phyloP scores from a whole-genome alignment of 1,284 basidiomycete species.

The Sporisorium scitamineum region DNA sequence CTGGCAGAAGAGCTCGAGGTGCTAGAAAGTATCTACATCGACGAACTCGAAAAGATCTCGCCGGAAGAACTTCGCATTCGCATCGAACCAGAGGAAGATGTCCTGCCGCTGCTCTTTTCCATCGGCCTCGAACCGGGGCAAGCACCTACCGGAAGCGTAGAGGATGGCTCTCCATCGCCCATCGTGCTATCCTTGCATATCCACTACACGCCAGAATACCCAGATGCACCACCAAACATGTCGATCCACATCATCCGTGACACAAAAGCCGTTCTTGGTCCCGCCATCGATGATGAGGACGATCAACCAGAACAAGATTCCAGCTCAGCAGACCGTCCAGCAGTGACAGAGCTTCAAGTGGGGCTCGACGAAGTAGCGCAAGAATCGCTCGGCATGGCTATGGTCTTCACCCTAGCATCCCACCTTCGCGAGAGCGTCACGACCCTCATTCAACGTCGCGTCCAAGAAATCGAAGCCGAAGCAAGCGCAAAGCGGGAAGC shows the following conservation, averaged over 20 bases:
- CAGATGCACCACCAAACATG: constrained; percentile 81
- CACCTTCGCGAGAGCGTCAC: constrained; percentile 85
- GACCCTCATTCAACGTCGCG: constrained; percentile 72
- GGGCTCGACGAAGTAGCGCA: constrained; percentile 79
- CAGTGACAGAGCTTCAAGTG: constrained; percentile 46
- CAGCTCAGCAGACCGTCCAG: constrained; percentile 10
- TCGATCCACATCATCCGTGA: constrained; percentile 76
- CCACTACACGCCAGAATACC: constrained; percentile 78
- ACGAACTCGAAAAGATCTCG: constrained; percentile 90
- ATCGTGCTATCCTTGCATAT: constrained; percentile 82
- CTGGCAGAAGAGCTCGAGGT: constrained; percentile 89
- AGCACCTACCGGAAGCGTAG: constrained; percentile 47
- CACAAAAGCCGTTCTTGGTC: constrained; percentile 45
- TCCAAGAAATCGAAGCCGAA: constrained; percentile 73
- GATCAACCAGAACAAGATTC: constrained; percentile 8
- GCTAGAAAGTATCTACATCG: constrained; percentile 93
- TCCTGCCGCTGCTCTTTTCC: constrained; percentile 71
- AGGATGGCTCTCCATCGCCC: constrained; percentile 69
- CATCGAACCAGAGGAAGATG: constrained; percentile 85
- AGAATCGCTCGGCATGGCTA: constrained; percentile 94
- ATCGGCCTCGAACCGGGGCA: constrained; percentile 22
- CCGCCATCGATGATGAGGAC: constrained; percentile 19
- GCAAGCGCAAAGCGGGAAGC: constrained; percentile 77
- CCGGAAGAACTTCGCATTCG: constrained; percentile 85
- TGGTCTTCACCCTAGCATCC: constrained; percentile 94